These are phyloP conservation scores for Dothiorella sarmentorum DNA, from an alignment of 2,329 filamentous ascomycete species.

Conservation along the genomic window DNA sequence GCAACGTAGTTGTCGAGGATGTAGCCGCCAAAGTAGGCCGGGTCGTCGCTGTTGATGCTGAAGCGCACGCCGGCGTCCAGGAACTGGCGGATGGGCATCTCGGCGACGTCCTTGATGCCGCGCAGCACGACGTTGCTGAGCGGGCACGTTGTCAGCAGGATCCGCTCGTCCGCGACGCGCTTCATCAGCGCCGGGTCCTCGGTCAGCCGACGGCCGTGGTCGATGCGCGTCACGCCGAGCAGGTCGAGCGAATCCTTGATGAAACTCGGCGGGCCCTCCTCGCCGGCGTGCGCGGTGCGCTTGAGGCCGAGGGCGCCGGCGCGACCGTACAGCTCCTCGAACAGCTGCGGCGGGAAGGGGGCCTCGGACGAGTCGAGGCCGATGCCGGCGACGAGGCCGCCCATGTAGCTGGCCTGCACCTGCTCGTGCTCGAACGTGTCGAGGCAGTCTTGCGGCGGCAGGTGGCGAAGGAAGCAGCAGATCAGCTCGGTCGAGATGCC, in stretches of 20 bases:
- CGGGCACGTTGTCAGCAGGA: conserved; percentile 69
- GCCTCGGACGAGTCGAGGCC: conserved; percentile 63
- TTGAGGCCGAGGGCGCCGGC: conserved; percentile 52
- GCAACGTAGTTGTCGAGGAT: conserved; percentile 72
- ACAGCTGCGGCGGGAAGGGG: conserved; percentile 49
- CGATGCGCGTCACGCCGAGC: conserved; percentile 64
- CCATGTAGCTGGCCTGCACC: conserved; percentile 43
- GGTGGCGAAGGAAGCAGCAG: conserved; percentile 68
- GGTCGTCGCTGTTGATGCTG: conserved; percentile 72
- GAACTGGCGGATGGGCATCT: conserved; percentile 61
- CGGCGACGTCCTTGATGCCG: conserved; percentile 51
- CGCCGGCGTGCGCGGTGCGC: conserved; percentile 72
- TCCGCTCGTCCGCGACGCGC: conserved; percentile 55
- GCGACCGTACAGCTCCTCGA: conserved; percentile 58
- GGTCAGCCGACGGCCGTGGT: conserved; percentile 67
- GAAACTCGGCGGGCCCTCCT: conserved; percentile 68
- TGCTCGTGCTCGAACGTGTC: conserved; percentile 46
- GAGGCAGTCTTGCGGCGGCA: conserved; percentile 58
- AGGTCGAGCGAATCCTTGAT: conserved; percentile 61
- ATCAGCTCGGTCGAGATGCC: conserved; percentile 64
- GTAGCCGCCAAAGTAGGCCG: conserved; percentile 73
- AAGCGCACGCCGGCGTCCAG: conserved; percentile 63
- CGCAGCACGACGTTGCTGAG: conserved; percentile 66
- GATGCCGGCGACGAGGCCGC: conserved; percentile 58
- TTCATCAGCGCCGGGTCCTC: conserved; percentile 58